Evolutionary conservation across 768 basidiomycete species (phyloP).

Genomic region (Plicaturopsis crispa): DNA sequence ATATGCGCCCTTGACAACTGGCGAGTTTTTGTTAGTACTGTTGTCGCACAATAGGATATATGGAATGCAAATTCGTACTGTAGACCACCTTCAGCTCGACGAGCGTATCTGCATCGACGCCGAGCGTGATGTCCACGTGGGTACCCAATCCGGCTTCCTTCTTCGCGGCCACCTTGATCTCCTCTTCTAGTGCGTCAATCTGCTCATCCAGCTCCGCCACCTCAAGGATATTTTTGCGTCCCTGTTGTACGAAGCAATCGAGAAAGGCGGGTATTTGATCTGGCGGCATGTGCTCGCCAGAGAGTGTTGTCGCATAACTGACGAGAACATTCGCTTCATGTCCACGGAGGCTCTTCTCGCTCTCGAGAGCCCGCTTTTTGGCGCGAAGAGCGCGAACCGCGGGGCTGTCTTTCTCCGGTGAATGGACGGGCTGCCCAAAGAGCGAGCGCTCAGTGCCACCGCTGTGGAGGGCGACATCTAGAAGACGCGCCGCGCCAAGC

Average conservation of each 20-base stretch:
- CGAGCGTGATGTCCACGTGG: slow-evolving; percentile 29
- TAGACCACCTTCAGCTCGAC: slow-evolving; percentile 46
- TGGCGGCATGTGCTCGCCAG: slow-evolving; percentile 32
- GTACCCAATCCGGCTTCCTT: slow-evolving; percentile 22
- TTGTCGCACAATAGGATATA: not conserved
- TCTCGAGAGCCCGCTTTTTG: slow-evolving; percentile 27
- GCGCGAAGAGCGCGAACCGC: too few relatives aligned
- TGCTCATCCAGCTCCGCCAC: slow-evolving; percentile 30
- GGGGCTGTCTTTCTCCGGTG: too few relatives aligned
- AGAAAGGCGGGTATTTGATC: slow-evolving; percentile 32
- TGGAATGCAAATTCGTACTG: slow-evolving; percentile 24
- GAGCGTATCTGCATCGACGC: slow-evolving; percentile 27
- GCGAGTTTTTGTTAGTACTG: not conserved
- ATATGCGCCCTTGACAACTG: slow-evolving; percentile 42
- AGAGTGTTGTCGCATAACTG: slow-evolving; percentile 35
- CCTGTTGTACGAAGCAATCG: slow-evolving; percentile 29
- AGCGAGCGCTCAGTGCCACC: too few relatives aligned
- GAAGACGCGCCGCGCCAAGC: slow-evolving; percentile 39
- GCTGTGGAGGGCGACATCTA: slow-evolving; percentile 49
- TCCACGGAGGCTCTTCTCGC: slow-evolving; percentile 30
- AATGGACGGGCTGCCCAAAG: too few relatives aligned
- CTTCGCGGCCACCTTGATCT: slow-evolving; percentile 29
- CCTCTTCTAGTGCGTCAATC: slow-evolving; percentile 29
- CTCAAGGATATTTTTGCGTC: slow-evolving; percentile 24
- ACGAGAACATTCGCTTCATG: slow-evolving; percentile 34